Evolutionary conservation across 192 early-diverging fungal species (phyloP), one percentile per base, ranked within the genome.

Genomic region (Backusella luteola): DNA sequence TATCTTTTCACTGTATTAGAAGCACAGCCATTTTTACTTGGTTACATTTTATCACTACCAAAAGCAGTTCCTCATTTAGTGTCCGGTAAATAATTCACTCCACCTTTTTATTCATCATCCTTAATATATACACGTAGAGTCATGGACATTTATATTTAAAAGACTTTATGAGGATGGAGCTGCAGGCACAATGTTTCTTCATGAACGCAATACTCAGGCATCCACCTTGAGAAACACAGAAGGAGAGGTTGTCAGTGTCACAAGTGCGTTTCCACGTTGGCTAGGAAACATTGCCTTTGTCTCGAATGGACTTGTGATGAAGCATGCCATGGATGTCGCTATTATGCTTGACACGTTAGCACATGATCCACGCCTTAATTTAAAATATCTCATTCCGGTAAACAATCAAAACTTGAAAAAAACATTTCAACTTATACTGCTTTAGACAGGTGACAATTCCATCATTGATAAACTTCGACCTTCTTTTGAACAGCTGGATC

Each of bases 281-380:
- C 49, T 80, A 6, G 44, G 70, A 8, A 71, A 39, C 14, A 75
- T 80, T 12, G 79, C 79, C 8, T 76, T 80, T 53, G 66, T 36
- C 67, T n/a, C 73, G 21, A 53, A 38, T 38, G 69, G 74, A 2
- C 7, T 76, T 8, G 39, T 80, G 1, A 80, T 80, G 69, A 76
- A 76, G 9, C 79, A 80, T 73, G 79, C 79, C 0, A 44, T 80
- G n/a, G 79, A 80, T 34, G 79, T 80, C 0, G 79, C 79, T 0
- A 66, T 80, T 19, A 76, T 80, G 69, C 34, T 80, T 4, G 74
- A 80, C 26, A 80, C 74, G 14, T 29, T 80, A 11, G 74, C 70
- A 5, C 69, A 80, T 67, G 74, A 80, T 17, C 53, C 69, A 35
- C 35, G 74, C 15, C 42, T 80, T 1, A 26, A 46, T 21, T 38